Base-by-base conservation (phyloP, 805 yeast species). In the Cyberlindnera nakhonratchasimensis region DNA sequence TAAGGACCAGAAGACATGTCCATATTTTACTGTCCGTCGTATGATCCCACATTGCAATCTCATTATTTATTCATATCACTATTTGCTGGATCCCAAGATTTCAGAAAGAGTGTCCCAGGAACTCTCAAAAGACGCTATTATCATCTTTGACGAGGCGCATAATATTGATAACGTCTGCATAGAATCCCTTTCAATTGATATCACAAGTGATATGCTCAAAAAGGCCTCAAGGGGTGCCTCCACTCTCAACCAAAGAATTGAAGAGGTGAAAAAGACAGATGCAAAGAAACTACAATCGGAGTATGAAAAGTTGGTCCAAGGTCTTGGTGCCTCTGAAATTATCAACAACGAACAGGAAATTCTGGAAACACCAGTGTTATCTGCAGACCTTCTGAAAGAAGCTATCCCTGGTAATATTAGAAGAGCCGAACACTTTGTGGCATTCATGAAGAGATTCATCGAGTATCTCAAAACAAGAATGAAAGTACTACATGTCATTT, bases 91-190 rank as follows among this genome's bases (percentile, higher is more conserved):
- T 61, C 99, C 99, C 17, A 93, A 93, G 60, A 93, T 93, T 62
- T 93, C 98, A 2, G 96, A 89, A 51, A 72, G 99, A 47, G 99
- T 93, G 17, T 89, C 97, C 5, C 79, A 75, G 49, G 98, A 93
- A 58, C 74, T 93, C 38, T 86, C 96, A 16, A 87, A 89, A 52
- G 98, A 93, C 58, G 77, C 95, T 41, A 93, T 93, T 46, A 85
- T 93, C 48, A 95, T 93, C 29, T 93, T 93, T 60, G 99, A 93
- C 67, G 99, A 93, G 68, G 99, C 99, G 36, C 99, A 93, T 64
- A 93, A 93, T 66, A 93, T 93, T 43, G 99, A 93, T 72, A 93
- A 93, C 71, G 99, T 93, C 43, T 93, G 99, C 69, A 93, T 93
- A 44, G 99, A 93, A 63, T 86, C 98, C 0, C 65, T 93, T 31